Conservation (phyloP, 108 stramenopile genomes). For the Cyclotella kingstonii region DNA sequence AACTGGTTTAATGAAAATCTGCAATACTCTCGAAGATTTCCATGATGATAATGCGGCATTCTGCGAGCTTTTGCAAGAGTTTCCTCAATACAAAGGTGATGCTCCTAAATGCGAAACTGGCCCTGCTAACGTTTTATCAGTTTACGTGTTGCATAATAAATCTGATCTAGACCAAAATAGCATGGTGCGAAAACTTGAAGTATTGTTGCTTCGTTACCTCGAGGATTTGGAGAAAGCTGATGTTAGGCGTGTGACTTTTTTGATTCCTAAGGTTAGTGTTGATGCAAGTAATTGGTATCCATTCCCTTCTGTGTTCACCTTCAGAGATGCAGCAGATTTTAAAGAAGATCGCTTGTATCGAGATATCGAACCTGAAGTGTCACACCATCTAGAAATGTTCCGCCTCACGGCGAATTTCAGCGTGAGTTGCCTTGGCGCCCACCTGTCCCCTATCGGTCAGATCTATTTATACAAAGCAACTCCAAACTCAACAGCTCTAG, state of each 20-base stretch:
- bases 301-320: conserved; percentile 92
- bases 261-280: conserved; percentile 44
- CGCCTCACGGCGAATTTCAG: conserved; percentile 89
- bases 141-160: conserved; percentile 62
- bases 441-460: conserved; percentile 80
- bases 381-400: conserved; percentile 87
- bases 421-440: conserved; percentile 70
- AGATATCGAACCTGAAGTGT: conserved; percentile 91
- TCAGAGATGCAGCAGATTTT: conserved; percentile 68
- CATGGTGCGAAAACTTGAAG: conserved; percentile 50
- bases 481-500: conserved; percentile 74
- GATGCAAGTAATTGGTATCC: conserved; percentile 43
- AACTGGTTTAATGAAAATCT: conserved; percentile 61
- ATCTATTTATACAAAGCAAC: conserved; percentile 93
- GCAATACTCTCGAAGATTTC: conserved; percentile 54
- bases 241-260: conserved; percentile 79
- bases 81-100: conserved; percentile 56
- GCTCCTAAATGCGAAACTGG: conserved; percentile 37
- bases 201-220: conserved; percentile 42
- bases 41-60: conserved; percentile 31
- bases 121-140: conserved; percentile 86
- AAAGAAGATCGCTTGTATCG: conserved; percentile 91
- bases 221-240: conserved; percentile 62
- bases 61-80: conserved; percentile 47
- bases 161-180: conserved; percentile 45